Evolutionary conservation across 2,329 filamentous ascomycete genomes (phyloP), one percentile per base, ranked within the genome.

Genomic region (Neopestalotiopsis sp.): DNA sequence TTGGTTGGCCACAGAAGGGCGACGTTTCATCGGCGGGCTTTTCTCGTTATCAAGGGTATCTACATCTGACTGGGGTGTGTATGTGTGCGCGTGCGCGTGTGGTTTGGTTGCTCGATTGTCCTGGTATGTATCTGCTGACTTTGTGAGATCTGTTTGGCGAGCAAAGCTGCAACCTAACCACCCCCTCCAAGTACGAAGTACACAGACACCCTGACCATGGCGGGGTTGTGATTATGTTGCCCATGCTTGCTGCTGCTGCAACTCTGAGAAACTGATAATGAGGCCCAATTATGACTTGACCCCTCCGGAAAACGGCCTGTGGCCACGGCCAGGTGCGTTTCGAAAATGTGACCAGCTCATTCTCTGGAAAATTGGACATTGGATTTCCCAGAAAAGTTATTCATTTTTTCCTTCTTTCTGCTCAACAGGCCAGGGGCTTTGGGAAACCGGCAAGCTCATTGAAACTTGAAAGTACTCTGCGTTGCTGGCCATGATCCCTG

Each of bases 41-140:
- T 53, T 53, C 20, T 53, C 45, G 45, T 24, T 53, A 53, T 53
- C 45, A 53, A n/a, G 45, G 45, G 45, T 53, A 53, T 53, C 45
- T 53, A 53, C n/a, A 53, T 53, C 20, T 17, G 45, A 53, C 45
- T 20, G 10, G 45, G 45, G 45, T 53, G 45, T 28, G 24, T 28
- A 28, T 28, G 3, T 28, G 24, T 28, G 24, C 2, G 24, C 2
- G 24, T 4, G 24, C 24, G 24, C 24, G 24, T 28, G 34, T 38
- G 34, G 34, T 38, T 38, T 7, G 34, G 9, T 53, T 53, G 24
- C 24, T 28, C 24, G 24, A 28, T 28, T 28, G 24, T 28, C 24
- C 24, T 28, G 24, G 24, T 28, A 28, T 17, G 9, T 53, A 53
- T 53, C 45, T 53, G 45, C 45, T 53, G 45, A 53, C 45, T 53